These are phyloP conservation scores for Penicillium soppii DNA, from an alignment of 495 filamentous ascomycete genomes.

Conservation along the genomic window DNA sequence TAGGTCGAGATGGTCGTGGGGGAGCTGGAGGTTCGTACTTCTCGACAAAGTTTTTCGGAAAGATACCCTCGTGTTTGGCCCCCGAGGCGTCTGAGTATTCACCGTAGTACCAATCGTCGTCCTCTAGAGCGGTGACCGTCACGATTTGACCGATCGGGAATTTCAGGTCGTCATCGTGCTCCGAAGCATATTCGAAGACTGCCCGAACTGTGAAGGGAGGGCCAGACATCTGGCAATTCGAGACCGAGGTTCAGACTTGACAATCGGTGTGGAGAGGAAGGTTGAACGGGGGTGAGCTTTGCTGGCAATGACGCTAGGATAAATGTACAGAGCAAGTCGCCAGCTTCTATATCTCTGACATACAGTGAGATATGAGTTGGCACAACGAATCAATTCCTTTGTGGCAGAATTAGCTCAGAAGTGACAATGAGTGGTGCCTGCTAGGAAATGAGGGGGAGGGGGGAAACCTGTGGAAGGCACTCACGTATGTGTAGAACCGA, in stretches of 20 bases:
- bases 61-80: constrained; percentile 79
- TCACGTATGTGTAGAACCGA: constrained; percentile 13
- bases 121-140: constrained; percentile 88
- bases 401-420: constrained; percentile 21
- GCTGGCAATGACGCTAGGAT: constrained; percentile 15
- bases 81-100: constrained; percentile 79
- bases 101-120: constrained; percentile 92
- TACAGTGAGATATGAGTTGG: constrained; percentile 13
- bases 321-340: constrained; percentile 21
- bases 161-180: constrained; percentile 89
- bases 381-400: constrained; percentile 7
- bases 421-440: constrained; percentile 26
- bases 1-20: constrained; percentile 73
- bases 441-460: constrained; percentile 22
- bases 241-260: constrained; percentile 21
- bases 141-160: constrained; percentile 86
- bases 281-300: constrained; percentile 18
- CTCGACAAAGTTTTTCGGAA: constrained; percentile 97
- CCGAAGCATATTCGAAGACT: constrained; percentile 86
- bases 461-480: constrained; percentile 11
- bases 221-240: constrained; percentile 61
- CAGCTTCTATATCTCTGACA: constrained; percentile 15
- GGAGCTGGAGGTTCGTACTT: constrained; percentile 88
- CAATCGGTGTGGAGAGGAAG: constrained; percentile 21
- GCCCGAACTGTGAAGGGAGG: constrained; percentile 92